Base-by-base conservation (phyloP, 352 stramenopile species). In the Pythium rishiriense region DNA sequence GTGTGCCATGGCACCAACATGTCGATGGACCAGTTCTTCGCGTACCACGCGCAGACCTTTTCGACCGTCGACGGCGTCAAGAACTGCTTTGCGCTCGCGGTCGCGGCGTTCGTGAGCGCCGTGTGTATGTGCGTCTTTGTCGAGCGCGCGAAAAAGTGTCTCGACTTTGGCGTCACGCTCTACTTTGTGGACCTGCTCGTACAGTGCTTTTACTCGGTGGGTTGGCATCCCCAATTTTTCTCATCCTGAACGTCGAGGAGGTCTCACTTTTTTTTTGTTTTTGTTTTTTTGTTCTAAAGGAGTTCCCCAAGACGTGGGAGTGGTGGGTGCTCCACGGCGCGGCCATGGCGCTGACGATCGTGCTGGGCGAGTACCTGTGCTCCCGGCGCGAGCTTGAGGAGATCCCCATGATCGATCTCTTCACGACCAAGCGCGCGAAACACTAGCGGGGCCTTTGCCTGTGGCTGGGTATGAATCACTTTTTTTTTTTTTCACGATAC, bases 101-200 rank as follows among this genome's bases (percentile, higher is more conserved):
- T 75, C 25, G 72, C 81, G 0, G 81, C 76, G 39, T 46, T 89
- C 35, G 54, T 83, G 58, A 91, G 85, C 63, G 85, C 88, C 17
- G 75, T 93, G 17, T 86, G 75, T 26, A 76, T 97, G 41, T 80
- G 73, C 39, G 37, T 94, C 22, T 92, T 97, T 46, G 85, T 97
- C 29, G 88, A 97, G 70, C 83, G 88, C 24, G 85, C 88, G 41
- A 97, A 97, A 54, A 97, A 97, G 66, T 97, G 88, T 51, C 76
- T 97, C 55, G 88, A 97, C 72, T 97, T 97, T 82, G 88, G 87
- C 50, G 80, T 95, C 37, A 96, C 88, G 56, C 83, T 93, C 42
- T 94, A 94, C 71, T 91, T 96, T 60, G 75, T 97, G 35, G 86
- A 97, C 62, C 75, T 97, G 35, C 60, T 96, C 24, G 64, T 78